phyloP scores from a whole-genome alignment of 257 asterid genomes.

The Capsicum chinense region DNA sequence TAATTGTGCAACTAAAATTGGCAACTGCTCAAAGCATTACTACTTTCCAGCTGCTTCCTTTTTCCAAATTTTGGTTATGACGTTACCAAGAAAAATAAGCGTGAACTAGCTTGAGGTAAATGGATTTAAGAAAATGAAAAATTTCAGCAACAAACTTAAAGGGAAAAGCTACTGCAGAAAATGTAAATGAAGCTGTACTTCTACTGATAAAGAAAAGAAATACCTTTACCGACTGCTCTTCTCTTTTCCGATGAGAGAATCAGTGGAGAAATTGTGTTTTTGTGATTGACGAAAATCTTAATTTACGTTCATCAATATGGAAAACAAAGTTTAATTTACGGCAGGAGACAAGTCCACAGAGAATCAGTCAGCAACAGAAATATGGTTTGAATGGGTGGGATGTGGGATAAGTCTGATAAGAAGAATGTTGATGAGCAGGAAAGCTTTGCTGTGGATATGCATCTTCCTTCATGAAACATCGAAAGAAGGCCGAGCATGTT shows the following conservation, averaged over 20 bases:
- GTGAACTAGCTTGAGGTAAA: not conserved
- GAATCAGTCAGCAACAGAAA: too few relatives aligned
- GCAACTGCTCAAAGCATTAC: not conserved
- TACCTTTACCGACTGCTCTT: not conserved
- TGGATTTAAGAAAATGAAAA: not conserved
- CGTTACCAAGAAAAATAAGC: not conserved
- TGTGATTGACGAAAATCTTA: constrained; percentile 8
- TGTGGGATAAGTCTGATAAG: not conserved
- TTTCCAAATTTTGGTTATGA: not conserved
- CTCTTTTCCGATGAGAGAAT: not conserved
- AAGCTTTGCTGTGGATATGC: not conserved
- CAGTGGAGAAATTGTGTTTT: not conserved
- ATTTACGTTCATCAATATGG: not conserved
- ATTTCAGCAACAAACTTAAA: not conserved
- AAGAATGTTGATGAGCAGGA: not conserved
- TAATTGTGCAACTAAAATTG: not conserved
- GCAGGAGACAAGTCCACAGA: not conserved
- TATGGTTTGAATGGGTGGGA: not conserved
- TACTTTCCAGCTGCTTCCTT: not conserved
- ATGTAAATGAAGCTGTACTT: not conserved
- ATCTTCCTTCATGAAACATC: not conserved
- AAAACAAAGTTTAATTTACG: not conserved
- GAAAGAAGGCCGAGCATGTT: not conserved
- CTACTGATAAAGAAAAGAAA: not conserved
- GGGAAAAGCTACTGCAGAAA: constrained; percentile 6